phyloP scores from a whole-genome alignment of 2,329 filamentous ascomycete species.

The Eutypella sp. region DNA sequence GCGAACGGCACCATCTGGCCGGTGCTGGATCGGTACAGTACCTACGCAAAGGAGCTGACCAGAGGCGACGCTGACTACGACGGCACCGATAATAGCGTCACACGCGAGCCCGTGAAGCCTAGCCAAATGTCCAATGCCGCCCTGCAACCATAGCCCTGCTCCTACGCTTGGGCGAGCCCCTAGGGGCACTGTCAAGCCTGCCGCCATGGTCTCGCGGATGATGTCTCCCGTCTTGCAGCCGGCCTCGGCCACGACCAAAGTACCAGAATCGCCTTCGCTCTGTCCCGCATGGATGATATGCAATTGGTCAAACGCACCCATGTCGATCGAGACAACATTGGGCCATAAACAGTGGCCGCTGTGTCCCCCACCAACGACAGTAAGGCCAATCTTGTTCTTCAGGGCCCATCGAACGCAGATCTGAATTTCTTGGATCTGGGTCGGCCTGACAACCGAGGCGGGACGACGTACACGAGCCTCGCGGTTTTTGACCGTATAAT shows the following conservation, averaged over 20 bases:
- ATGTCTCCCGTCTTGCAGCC: conserved; percentile 55
- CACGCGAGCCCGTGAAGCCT: conserved; percentile 52
- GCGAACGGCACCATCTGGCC: conserved; percentile 34
- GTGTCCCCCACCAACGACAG: conserved; percentile 54
- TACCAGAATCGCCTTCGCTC: conserved; percentile 11
- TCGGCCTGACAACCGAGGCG: conserved; percentile 42
- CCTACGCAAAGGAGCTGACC: conserved; percentile 47
- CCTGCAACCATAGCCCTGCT: conserved; percentile 59
- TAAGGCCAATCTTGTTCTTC: conserved; percentile 38
- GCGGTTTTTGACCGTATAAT: conserved; percentile 42
- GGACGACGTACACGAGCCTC: conserved; percentile 42
- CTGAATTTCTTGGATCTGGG: conserved; percentile 43
- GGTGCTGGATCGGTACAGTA: conserved; percentile 40
- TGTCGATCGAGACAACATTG: conserved; percentile 52
- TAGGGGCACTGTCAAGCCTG: conserved; percentile 51
- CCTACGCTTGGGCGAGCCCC: conserved; percentile 60
- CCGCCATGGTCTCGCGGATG: conserved; percentile 38
- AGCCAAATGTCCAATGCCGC: conserved; percentile 57
- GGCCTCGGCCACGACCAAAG: conserved; percentile 46
- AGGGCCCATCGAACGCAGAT: conserved; percentile 53
- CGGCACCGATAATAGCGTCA: conserved; percentile 55
- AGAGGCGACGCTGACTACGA: conserved; percentile 48
- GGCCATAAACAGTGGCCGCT: conserved; percentile 53
- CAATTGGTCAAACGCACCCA: conserved; percentile 50
- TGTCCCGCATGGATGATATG: conserved; percentile 31